A percentile compares a stretch with the other conserved stretches of the same genome.
Conservation (phyloP, 352 stramenopile genomes). For the Pythium monospermum region DNA sequence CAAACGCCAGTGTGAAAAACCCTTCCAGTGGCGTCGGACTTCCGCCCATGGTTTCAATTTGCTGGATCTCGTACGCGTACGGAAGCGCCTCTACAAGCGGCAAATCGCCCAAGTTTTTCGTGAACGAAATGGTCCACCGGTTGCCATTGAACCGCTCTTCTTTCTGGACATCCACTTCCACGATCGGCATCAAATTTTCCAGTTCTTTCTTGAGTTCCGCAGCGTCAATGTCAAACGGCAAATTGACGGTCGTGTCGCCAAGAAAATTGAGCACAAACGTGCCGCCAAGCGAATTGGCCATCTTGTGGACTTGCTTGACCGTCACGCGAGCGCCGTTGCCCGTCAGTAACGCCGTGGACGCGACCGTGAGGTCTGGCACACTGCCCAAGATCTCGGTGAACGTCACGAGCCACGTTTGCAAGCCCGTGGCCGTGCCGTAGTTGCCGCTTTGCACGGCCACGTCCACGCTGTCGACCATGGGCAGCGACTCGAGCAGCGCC, state of each 20-base stretch:
- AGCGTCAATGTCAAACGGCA: constrained; percentile 89
- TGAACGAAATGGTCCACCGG: constrained; percentile 95
- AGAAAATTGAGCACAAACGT: constrained; percentile 93
- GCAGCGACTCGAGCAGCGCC: constrained; percentile 60
- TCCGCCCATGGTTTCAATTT: constrained; percentile 87
- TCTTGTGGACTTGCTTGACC: constrained; percentile 66
- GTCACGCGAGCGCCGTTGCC: constrained; percentile 52
- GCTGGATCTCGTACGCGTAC: constrained; percentile 92
- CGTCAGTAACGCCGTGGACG: constrained; percentile 41
- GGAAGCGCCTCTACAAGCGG: constrained; percentile 83
- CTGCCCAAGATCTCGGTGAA: constrained; percentile 92
- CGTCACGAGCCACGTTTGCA: constrained; percentile 82
- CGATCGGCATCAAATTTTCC: constrained; percentile 55
- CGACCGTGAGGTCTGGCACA: constrained; percentile 75
- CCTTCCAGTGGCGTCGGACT: constrained; percentile 91
- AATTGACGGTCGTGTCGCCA: constrained; percentile 86
- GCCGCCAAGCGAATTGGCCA: constrained; percentile 80
- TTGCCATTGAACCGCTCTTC: constrained; percentile 80
- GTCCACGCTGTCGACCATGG: constrained; percentile 71
- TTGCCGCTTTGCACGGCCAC: constrained; percentile 48
- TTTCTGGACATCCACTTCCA: constrained; percentile 65
- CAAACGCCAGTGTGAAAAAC: constrained; percentile 84
- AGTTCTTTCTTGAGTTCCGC: constrained; percentile 81
- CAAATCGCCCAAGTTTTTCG: constrained; percentile 93
- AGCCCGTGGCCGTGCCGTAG: constrained; percentile 35